Conservation (phyloP, 2,329 filamentous ascomycete genomes). For the Annulohypoxylon truncatum region DNA sequence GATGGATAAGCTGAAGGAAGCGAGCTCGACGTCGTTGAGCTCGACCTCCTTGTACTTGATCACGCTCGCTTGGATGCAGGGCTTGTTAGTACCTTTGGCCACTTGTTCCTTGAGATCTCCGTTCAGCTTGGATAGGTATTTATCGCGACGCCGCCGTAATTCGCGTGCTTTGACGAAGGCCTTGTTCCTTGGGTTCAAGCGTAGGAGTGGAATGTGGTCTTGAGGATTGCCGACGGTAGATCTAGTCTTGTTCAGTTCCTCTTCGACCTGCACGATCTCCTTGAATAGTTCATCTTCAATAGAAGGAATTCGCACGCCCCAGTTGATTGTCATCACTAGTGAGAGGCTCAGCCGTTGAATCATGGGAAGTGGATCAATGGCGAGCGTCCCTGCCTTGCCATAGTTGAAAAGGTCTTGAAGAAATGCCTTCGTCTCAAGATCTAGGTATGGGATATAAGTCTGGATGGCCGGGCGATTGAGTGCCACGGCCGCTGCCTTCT, state of each 20-base stretch:
- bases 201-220: slow-evolving; percentile 82
- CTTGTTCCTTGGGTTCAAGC: slow-evolving; percentile 63
- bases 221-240: slow-evolving; percentile 87
- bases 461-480: slow-evolving; percentile 81
- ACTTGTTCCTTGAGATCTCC: slow-evolving; percentile 62
- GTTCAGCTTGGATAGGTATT: slow-evolving; percentile 74
- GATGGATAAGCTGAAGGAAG: slow-evolving; percentile 85
- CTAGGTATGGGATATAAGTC: slow-evolving; percentile 84
- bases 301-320: slow-evolving; percentile 80
- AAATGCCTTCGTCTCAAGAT: slow-evolving; percentile 77
- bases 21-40: slow-evolving; percentile 71
- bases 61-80: slow-evolving; percentile 55
- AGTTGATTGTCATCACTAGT: slow-evolving; percentile 81
- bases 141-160: slow-evolving; percentile 75
- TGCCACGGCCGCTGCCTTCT: slow-evolving; percentile 82
- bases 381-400: slow-evolving; percentile 68
- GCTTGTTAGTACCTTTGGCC: slow-evolving; percentile 55
- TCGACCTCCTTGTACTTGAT: slow-evolving; percentile 56
- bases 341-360: slow-evolving; percentile 82
- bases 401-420: slow-evolving; percentile 78
- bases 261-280: slow-evolving; percentile 81
- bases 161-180: slow-evolving; percentile 65
- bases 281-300: slow-evolving; percentile 74
- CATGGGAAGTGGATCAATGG: slow-evolving; percentile 78
- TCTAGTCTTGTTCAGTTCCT: slow-evolving; percentile 79